These are phyloP conservation scores for Paracamarosporium sp. DNA, from an alignment of 2,329 filamentous ascomycete species.

Conservation along the genomic window DNA sequence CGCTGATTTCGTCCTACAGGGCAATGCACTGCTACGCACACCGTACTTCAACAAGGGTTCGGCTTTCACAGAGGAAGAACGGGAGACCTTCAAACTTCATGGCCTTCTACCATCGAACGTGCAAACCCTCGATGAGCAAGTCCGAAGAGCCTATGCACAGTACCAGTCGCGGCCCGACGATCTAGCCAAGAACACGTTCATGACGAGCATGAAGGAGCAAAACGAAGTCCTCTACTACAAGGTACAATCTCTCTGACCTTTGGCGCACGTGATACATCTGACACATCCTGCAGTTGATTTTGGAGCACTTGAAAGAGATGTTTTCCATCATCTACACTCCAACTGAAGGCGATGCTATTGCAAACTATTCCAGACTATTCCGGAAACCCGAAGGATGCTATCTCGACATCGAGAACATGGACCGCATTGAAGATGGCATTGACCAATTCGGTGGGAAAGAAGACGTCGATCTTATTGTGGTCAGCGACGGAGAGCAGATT, in stretches of 20 bases:
- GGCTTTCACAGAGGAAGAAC: conserved; percentile 74
- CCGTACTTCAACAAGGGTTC: conserved; percentile 85
- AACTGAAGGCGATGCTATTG: conserved; percentile 87
- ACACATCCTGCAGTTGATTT: conserved; percentile 63
- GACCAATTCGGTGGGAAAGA: conserved; percentile 72
- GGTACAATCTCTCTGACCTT: conserved; percentile 49
- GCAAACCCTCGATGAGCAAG: conserved; percentile 79
- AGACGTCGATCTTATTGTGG: conserved; percentile 87
- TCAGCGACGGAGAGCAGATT: conserved; percentile 77
- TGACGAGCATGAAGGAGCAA: conserved; percentile 84
- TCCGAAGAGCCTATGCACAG: conserved; percentile 79
- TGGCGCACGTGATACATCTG: neutral
- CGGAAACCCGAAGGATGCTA: conserved; percentile 82
- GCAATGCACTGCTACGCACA: conserved; percentile 64
- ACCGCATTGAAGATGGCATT: conserved; percentile 70
- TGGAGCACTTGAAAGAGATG: conserved; percentile 84
- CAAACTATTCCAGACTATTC: conserved; percentile 82
- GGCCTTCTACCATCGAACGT: conserved; percentile 76
- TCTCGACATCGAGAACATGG: conserved; percentile 73
- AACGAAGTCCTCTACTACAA: conserved; percentile 84
- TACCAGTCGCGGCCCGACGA: conserved; percentile 69
- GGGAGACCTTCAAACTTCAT: conserved; percentile 71
- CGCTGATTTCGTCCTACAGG: conserved; percentile 25
- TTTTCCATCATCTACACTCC: conserved; percentile 91
- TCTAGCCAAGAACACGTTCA: conserved; percentile 85